Conservation (phyloP, 1,139 yeast genomes). For the Hansenula sp. region DNA sequence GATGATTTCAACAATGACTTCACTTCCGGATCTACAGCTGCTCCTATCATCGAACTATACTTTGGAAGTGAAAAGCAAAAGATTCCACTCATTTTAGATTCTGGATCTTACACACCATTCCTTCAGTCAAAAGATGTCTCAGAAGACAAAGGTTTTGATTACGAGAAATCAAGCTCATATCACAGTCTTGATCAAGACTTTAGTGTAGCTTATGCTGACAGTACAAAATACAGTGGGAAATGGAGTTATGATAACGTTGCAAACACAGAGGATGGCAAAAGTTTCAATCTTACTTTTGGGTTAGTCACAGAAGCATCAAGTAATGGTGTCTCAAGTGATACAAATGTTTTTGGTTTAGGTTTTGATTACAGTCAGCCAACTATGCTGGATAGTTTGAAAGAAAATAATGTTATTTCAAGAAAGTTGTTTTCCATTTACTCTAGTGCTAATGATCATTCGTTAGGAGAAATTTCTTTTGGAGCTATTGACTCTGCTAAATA, state of each 20-base stretch:
- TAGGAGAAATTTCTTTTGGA: conserved; percentile 37
- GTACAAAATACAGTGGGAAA: conserved; percentile 2
- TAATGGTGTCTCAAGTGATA: conserved; percentile 4
- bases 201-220: conserved; percentile 1
- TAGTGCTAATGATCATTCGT: conserved; percentile 8
- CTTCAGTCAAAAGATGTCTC: neutral
- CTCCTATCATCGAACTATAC: neutral
- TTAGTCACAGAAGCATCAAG: neutral
- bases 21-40: neutral
- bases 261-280: neutral
- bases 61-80: neutral
- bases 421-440: conserved; percentile 32
- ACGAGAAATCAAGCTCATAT: neutral
- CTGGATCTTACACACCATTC: conserved; percentile 1
- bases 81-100: neutral
- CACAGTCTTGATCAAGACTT: neutral
- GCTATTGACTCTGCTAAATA: conserved; percentile 44
- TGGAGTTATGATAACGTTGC: conserved; percentile 6
- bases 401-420: conserved; percentile 31
- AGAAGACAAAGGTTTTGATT: neutral
- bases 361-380: conserved; percentile 6
- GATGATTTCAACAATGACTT: neutral
- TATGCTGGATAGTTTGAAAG: conserved; percentile 8
- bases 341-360: conserved; percentile 12
- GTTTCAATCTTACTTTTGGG: neutral